Base-by-base conservation (phyloP, 306 rosid genomes). In the Spatholobus suberectus region DNA sequence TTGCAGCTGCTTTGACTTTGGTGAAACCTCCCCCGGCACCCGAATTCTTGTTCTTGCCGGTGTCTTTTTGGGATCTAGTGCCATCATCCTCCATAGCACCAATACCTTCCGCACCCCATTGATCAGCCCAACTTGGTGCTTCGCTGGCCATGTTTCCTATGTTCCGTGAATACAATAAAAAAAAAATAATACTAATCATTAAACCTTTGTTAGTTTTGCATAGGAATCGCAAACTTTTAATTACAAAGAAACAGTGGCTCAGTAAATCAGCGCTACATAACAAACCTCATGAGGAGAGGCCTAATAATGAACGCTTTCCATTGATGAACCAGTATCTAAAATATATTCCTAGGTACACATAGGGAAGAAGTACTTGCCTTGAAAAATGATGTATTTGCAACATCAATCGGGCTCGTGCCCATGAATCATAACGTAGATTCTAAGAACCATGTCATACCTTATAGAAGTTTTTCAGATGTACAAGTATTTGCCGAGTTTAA, bases 71-170 rank as follows among this genome's bases (percentile, higher is more conserved):
- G 87, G 93, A 75, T 51, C 87, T 87, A 49, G 81, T 79, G 83
- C 80, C 86, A 17, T 84, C 89, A 68, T 88, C 89, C 40, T 86
- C 92, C 83, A 88, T 81, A 5, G 95, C 94, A 15, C 97, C 97
- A 1, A 90, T 82, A 12, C 95, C 95, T 11, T 93, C 97, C 0
- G 85, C 90, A 13, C 95, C 97, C 98, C 99, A 93, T 83, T 90
- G 94, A 85, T 90, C 97, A 13, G 98, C 98, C 97, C 97, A 93
- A 83, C 97, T 89, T 4, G 89, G 91, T 84, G 86, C 92, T 85
- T 93, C 96, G 10, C 83, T 77, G 8, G 81, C 91, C 98, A 96
- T 90, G 26, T 77, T 81, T 43, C 83, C 80, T 75, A 52, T 20
- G 12, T 54, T 9, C 35, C 21, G 8, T 35, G 8, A 76, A 13